phyloP scores from a whole-genome alignment of 2,329 filamentous ascomycete genomes.

The Phaeosphaeriaceae sp. region DNA sequence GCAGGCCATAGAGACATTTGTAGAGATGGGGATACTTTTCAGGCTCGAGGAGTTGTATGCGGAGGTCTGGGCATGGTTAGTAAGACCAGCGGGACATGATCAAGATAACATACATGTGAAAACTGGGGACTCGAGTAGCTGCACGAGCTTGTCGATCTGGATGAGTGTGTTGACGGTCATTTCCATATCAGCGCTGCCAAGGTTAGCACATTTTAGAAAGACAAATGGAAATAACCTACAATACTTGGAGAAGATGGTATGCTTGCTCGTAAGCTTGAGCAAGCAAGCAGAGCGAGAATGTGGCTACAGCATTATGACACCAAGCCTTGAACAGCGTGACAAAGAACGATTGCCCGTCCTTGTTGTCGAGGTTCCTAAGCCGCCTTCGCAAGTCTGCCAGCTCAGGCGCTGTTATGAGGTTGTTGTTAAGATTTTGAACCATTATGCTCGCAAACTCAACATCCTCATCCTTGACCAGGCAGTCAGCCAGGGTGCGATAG shows the following conservation, averaged over 20 bases:
- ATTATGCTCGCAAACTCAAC: constrained; percentile 99
- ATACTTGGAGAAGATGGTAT: constrained; percentile 93
- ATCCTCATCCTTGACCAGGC: constrained; percentile 96
- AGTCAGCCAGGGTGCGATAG: constrained; percentile 93
- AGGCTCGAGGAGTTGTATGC: constrained; percentile 91
- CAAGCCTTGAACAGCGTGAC: constrained; percentile 93
- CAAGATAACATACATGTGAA: constrained; percentile 78
- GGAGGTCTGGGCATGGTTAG: constrained; percentile 70
- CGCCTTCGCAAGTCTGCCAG: constrained; percentile 88
- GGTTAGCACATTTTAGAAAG: constrained; percentile 27
- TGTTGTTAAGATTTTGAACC: constrained; percentile 99
- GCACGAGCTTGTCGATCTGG: constrained; percentile 97
- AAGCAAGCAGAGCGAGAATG: constrained; percentile 92
- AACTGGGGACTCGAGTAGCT: constrained; percentile 94
- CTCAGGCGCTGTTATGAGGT: constrained; percentile 96
- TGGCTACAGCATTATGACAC: constrained; percentile 98
- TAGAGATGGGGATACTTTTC: constrained; percentile 95
- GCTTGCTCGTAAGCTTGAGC: constrained; percentile 98
- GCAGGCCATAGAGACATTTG: constrained; percentile 94
- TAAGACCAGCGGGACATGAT: background rate
- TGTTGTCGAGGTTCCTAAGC: constrained; percentile 87
- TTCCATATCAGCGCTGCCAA: constrained; percentile 84
- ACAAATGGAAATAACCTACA: constrained; percentile 63
- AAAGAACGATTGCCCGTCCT: constrained; percentile 95
- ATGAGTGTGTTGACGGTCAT: constrained; percentile 99